These are phyloP conservation scores for Thuidium tamariscinum DNA, from an alignment of 225 moss, liverwort and hornwort genomes.

Conservation along the genomic window DNA sequence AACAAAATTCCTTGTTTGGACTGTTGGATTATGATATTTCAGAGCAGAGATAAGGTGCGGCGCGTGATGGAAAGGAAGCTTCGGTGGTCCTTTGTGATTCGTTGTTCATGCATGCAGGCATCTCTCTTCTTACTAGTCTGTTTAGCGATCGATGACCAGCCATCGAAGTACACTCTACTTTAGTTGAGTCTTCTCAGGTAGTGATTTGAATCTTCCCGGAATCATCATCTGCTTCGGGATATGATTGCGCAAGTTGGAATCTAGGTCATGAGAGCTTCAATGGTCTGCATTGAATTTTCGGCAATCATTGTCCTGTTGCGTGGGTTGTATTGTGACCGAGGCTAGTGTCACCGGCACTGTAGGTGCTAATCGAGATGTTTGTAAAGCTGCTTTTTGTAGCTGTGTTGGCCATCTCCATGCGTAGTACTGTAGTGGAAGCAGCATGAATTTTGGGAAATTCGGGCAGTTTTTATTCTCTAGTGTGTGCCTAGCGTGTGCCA, in stretches of 20 bases:
- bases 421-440: neutral
- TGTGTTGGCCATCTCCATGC: neutral
- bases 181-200: neutral
- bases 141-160: neutral
- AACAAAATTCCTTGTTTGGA: neutral
- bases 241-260: neutral
- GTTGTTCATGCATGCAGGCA: neutral
- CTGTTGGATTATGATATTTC: neutral
- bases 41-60: neutral
- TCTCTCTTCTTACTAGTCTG: neutral
- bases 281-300: neutral
- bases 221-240: neutral
- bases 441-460: neutral
- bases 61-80: neutral
- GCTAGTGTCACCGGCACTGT: neutral
- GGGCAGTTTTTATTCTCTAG: neutral
- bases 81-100: neutral
- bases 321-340: neutral
- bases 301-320: neutral
- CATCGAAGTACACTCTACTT: neutral
- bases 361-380: neutral
- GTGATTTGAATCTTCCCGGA: neutral
- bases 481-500: neutral
- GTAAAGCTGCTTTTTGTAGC: neutral
- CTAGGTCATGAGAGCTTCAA: neutral